Conservation (phyloP, 2,329 filamentous ascomycete genomes). For the Aspergillus brunneoviolaceus region DNA sequence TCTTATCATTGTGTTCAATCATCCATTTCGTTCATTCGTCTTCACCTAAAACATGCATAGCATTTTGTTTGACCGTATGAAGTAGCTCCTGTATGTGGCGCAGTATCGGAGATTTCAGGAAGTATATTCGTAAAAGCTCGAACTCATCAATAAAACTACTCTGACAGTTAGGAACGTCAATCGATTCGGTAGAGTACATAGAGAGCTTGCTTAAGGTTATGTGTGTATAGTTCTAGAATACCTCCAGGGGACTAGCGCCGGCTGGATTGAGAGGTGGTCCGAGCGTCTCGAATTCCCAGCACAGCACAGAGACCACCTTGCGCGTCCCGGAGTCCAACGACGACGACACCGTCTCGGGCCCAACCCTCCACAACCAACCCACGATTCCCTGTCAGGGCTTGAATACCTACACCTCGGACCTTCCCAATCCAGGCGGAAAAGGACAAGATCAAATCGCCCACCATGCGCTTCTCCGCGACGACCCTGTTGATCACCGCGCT, state of each 20-base stretch:
- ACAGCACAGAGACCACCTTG: slow-evolving; percentile 33
- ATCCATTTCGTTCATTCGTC: not conserved
- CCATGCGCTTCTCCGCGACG: slow-evolving; percentile 44
- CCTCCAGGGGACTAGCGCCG: not conserved
- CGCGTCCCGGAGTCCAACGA: slow-evolving; percentile 25
- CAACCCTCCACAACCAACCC: slow-evolving; percentile 13
- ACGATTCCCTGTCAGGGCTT: slow-evolving; percentile 2
- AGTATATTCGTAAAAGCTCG: too few species aligned
- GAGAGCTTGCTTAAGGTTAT: too few species aligned
- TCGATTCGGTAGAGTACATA: too few species aligned
- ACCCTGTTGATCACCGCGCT: slow-evolving; percentile 54
- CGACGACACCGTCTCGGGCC: not conserved
- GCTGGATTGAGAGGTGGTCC: slow-evolving; percentile 31
- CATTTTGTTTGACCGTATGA: not conserved
- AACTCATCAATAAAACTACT: not conserved
- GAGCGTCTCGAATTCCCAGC: slow-evolving; percentile 34
- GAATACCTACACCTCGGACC: not conserved
- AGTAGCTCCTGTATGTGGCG: too few species aligned
- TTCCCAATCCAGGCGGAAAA: not conserved
- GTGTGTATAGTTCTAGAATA: too few species aligned
- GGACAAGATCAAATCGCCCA: slow-evolving; percentile 11
- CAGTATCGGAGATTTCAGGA: too few species aligned
- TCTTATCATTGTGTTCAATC: too few species aligned
- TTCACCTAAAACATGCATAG: not conserved
- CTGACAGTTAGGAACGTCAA: too few species aligned